These are phyloP conservation scores for Meyerozyma athensensis DNA, from an alignment of 1,139 yeast species.

Conservation along the genomic window DNA sequence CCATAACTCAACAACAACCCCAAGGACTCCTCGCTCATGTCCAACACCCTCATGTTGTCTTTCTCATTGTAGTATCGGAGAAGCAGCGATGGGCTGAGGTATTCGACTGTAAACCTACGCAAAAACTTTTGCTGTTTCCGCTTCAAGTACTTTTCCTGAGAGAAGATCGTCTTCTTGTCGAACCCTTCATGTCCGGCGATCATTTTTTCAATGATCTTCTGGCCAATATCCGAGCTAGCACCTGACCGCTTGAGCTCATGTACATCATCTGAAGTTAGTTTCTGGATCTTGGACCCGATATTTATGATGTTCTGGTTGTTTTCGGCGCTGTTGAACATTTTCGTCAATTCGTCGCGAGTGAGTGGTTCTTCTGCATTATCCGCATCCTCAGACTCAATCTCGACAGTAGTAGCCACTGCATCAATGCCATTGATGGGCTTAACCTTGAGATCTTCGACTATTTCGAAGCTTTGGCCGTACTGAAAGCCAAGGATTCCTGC, in stretches of 20 bases:
- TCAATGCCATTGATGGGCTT: slow-evolving; percentile 41
- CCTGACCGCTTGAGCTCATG: slow-evolving; percentile 71
- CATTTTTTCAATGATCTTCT: slow-evolving; percentile 74
- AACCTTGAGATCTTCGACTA: slow-evolving; percentile 53
- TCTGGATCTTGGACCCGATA: slow-evolving; percentile 72
- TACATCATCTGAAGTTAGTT: slow-evolving; percentile 68
- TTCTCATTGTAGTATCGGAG: slow-evolving; percentile 68
- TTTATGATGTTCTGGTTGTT: slow-evolving; percentile 71
- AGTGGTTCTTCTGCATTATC: slow-evolving; percentile 24
- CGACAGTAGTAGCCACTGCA: slow-evolving; percentile 10
- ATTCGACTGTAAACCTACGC: slow-evolving; percentile 77
- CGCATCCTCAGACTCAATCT: slow-evolving; percentile 23
- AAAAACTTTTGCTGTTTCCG: slow-evolving; percentile 90
- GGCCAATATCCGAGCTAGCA: slow-evolving; percentile 63
- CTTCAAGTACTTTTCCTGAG: slow-evolving; percentile 87
- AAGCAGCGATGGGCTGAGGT: slow-evolving; percentile 71
- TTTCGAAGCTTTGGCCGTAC: slow-evolving; percentile 87
- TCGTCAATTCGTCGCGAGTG: slow-evolving; percentile 37
- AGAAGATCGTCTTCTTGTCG: slow-evolving; percentile 80
- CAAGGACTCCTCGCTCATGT: slow-evolving; percentile 77
- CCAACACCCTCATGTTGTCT: slow-evolving; percentile 70
- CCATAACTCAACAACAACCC: slow-evolving; percentile 74
- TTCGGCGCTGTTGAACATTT: slow-evolving; percentile 45
- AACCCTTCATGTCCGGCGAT: slow-evolving; percentile 82
- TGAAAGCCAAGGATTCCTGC: slow-evolving; percentile 75